Conservation (phyloP, 768 basidiomycete species). For the Russula griseocarnosa region DNA sequence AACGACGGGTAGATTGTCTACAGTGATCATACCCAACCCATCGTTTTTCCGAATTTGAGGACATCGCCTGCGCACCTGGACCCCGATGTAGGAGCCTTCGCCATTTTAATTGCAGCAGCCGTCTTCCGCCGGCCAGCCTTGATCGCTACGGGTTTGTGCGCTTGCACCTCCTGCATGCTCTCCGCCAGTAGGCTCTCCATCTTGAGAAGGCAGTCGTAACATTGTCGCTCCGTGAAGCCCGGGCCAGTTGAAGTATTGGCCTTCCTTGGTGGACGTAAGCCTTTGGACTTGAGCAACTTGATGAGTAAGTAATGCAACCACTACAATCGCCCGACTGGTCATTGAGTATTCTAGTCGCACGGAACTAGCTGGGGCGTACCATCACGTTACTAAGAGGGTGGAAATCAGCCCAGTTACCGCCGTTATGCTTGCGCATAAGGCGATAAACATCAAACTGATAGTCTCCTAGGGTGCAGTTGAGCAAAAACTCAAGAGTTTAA, state of each 20-base stretch:
- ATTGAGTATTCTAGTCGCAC: not conserved
- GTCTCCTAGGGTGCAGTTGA: slow-evolving; percentile 50
- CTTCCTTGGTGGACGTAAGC: slow-evolving; percentile 46
- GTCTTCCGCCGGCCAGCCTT: slow-evolving; percentile 41
- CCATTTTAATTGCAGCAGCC: slow-evolving; percentile 30
- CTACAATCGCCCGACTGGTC: slow-evolving; percentile 40
- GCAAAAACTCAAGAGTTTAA: not conserved
- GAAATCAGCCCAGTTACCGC: slow-evolving; percentile 68
- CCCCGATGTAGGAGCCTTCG: slow-evolving; percentile 17
- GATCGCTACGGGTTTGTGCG: slow-evolving; percentile 35
- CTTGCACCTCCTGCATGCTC: slow-evolving; percentile 40
- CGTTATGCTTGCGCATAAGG: slow-evolving; percentile 66
- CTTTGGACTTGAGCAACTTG: slow-evolving; percentile 70
- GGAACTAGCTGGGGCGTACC: slow-evolving; percentile 45
- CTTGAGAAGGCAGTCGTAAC: slow-evolving; percentile 64
- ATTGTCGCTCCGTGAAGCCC: slow-evolving; percentile 60
- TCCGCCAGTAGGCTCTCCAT: slow-evolving; percentile 56
- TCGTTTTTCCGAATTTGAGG: slow-evolving; percentile 55
- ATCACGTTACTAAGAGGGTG: slow-evolving; percentile 85
- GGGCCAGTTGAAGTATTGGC: slow-evolving; percentile 28
- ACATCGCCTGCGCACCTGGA: slow-evolving; percentile 52
- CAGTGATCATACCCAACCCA: slow-evolving; percentile 51
- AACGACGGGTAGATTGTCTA: not conserved
- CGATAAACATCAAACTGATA: slow-evolving; percentile 96
- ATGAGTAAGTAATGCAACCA: slow-evolving; percentile 84